Conservation (phyloP, 352 stramenopile genomes). For the Globisporangium parvum region DNA sequence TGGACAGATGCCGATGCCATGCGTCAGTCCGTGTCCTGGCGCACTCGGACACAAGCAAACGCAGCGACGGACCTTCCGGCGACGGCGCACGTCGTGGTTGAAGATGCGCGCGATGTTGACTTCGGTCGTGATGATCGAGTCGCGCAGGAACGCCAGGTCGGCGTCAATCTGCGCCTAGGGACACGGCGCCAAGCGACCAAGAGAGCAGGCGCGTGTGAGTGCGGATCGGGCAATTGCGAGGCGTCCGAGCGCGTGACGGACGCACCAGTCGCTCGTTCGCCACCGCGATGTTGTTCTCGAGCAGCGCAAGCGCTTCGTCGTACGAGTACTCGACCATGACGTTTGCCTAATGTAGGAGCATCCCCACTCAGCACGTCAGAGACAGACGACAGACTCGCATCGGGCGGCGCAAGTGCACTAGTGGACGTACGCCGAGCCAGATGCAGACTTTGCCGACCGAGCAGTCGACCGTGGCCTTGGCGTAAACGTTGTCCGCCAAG, state of each 20-base stretch:
- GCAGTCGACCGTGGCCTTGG: constrained; percentile 90
- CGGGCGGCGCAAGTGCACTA: too few species aligned
- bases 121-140: constrained; percentile 97
- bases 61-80: constrained; percentile 38
- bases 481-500: constrained; percentile 93
- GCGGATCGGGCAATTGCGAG: too few species aligned
- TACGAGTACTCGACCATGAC: constrained; percentile 98
- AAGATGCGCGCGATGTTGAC: constrained; percentile 97
- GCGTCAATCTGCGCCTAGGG: constrained; percentile 70
- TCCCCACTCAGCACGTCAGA: background rate
- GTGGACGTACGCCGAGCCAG: constrained; percentile 87
- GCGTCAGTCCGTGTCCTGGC: too few species aligned
- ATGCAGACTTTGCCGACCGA: constrained; percentile 92
- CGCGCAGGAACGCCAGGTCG: constrained; percentile 92
- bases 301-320: constrained; percentile 90
- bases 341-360: constrained; percentile 59
- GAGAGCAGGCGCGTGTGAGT: too few species aligned
- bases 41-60: too few species aligned
- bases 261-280: constrained; percentile 69
- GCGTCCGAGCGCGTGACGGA: background rate
- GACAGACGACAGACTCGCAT: too few species aligned
- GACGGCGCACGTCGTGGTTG: constrained; percentile 94
- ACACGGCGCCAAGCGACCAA: too few species aligned
- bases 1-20: too few species aligned
- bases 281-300: constrained; percentile 68